These are phyloP conservation scores for Symbiodinium pilosum DNA, from an alignment of 73 alveolate species.

Conservation along the genomic window DNA sequence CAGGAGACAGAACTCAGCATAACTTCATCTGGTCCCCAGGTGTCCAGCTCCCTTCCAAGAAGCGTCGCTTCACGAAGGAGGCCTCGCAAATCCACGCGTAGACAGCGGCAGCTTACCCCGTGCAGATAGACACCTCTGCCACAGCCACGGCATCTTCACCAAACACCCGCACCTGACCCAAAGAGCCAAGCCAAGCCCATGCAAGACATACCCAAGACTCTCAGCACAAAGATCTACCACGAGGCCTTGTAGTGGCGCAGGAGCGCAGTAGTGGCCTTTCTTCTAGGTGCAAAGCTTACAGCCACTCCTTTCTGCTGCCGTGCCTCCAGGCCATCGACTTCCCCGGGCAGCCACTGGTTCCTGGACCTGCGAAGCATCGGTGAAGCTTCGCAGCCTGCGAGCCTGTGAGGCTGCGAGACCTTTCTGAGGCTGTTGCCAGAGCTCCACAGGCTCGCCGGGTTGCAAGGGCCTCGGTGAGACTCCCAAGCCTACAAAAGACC, in stretches of 20 bases:
- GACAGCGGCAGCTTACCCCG: too few relatives aligned
- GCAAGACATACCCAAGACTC: not conserved
- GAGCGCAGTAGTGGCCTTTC: not conserved
- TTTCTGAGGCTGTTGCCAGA: not conserved
- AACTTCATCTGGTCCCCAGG: too few relatives aligned
- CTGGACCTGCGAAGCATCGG: not conserved
- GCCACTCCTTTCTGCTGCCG: not conserved
- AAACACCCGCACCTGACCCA: not conserved
- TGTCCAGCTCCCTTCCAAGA: not conserved
- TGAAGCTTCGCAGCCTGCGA: not conserved
- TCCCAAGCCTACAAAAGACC: too few relatives aligned
- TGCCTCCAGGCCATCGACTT: not conserved
- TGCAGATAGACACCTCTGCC: not conserved
- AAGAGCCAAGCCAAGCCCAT: not conserved
- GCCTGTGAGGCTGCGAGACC: not conserved
- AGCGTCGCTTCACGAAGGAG: not conserved
- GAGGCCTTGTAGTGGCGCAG: not conserved
- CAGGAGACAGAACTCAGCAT: too few relatives aligned
- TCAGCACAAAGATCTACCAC: not conserved
- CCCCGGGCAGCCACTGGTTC: not conserved
- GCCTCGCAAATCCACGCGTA: not conserved
- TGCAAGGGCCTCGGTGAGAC: slow-evolving; percentile 5
- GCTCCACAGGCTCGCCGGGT: not conserved
- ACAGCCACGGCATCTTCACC: not conserved
- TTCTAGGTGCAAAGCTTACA: not conserved